These are phyloP conservation scores for Neckera pumila DNA, from an alignment of 225 moss, liverwort and hornwort genomes.

Conservation along the genomic window DNA sequence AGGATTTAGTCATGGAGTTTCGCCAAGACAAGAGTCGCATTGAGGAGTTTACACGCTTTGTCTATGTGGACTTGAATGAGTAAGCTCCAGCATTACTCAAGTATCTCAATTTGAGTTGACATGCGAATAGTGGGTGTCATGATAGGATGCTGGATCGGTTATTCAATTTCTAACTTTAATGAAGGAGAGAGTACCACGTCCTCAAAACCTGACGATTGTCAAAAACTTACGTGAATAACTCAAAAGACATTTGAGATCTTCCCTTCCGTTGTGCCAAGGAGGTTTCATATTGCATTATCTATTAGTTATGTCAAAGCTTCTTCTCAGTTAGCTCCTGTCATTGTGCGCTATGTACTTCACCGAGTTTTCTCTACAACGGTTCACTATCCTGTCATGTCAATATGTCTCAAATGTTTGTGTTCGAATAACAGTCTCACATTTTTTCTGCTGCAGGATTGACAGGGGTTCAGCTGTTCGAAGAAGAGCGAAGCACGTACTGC, in stretches of 20 bases:
- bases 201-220: not conserved
- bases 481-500: slow-evolving; percentile 21
- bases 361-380: not conserved
- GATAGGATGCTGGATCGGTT: not conserved
- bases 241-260: not conserved
- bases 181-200: not conserved
- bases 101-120: not conserved
- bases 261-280: not conserved
- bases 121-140: not conserved
- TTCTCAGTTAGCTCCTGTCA: not conserved
- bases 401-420: not conserved
- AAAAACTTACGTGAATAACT: too few species aligned
- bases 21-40: slow-evolving; percentile 23
- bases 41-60: slow-evolving; percentile 17
- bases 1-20: slow-evolving; percentile 39
- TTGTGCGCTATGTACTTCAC: not conserved
- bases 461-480: slow-evolving; percentile 7
- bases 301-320: not conserved
- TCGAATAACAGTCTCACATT: not conserved
- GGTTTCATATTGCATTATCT: not conserved
- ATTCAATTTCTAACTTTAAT: too few species aligned
- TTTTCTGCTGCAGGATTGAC: slow-evolving; percentile 7
- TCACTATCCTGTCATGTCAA: not conserved
- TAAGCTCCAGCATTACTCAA: not conserved
- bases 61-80: slow-evolving; percentile 5